These are phyloP conservation scores for Stipa capillata DNA, from an alignment of 176 grass and related monocot genomes.

Conservation along the genomic window DNA sequence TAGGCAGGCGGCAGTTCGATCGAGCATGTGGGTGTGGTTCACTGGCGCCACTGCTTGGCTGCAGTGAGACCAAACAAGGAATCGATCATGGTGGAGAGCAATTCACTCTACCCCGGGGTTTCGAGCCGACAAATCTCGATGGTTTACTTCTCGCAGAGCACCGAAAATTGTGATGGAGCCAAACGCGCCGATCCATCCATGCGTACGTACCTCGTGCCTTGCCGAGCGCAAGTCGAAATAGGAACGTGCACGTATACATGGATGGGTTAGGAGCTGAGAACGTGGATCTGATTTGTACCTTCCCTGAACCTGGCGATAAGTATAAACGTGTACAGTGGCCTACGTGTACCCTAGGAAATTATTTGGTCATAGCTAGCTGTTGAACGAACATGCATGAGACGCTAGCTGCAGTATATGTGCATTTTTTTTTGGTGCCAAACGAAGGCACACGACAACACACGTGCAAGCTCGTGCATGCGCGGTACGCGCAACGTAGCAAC, in stretches of 20 bases:
- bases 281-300: slow-evolving; percentile 3
- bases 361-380: slow-evolving; percentile 16
- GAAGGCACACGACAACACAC: too few relatives aligned
- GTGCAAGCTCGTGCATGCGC: too few relatives aligned
- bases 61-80: background rate
- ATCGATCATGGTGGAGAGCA: background rate
- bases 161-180: slow-evolving; percentile 3
- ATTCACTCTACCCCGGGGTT: background rate
- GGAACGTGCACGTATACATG: too few relatives aligned
- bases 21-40: background rate
- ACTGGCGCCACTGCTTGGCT: background rate
- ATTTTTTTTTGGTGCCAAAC: background rate
- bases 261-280: background rate
- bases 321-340: background rate
- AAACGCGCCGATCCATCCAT: background rate
- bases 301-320: background rate
- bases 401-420: background rate
- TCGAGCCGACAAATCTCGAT: background rate
- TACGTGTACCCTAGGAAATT: slow-evolving; percentile 8
- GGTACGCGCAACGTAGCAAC: too few relatives aligned
- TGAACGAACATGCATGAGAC: slow-evolving; percentile 8
- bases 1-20: too few relatives aligned
- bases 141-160: background rate
- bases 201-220: background rate
- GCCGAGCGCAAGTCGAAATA: too few relatives aligned